Percentiles rank a stretch among this genome's conserved stretches.
phyloP scores from a whole-genome alignment of 768 basidiomycete species.

The Psilocybe sp. region DNA sequence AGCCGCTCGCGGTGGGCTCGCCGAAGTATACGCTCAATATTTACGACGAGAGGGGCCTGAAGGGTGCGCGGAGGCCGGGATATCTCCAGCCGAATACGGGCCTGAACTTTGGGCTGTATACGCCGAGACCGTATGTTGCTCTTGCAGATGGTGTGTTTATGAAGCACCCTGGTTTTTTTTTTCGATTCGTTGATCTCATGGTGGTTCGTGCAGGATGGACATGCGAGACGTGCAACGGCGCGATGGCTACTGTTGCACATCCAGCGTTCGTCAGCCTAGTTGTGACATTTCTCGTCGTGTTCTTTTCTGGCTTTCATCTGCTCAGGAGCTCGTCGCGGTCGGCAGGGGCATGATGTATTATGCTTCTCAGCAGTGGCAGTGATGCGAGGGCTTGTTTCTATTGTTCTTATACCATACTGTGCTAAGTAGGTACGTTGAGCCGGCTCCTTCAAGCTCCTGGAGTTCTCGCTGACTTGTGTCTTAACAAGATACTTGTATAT shows the following conservation, averaged over 20 bases:
- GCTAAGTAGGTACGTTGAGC: no score
- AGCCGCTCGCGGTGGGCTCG: slow-evolving; percentile 71
- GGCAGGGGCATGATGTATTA: neutral
- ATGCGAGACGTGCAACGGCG: slow-evolving; percentile 48
- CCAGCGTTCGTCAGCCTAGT: slow-evolving; percentile 55
- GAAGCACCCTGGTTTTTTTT: no score
- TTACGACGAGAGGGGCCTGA: slow-evolving; percentile 77
- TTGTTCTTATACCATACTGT: no score
- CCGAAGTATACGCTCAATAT: slow-evolving; percentile 68
- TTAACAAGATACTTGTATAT: no score
- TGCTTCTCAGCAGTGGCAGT: neutral
- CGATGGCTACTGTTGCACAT: slow-evolving; percentile 40
- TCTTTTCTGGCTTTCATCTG: slow-evolving; percentile 62
- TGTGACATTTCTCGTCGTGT: slow-evolving; percentile 58
- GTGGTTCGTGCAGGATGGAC: slow-evolving; percentile 47
- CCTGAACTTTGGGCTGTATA: slow-evolving; percentile 82
- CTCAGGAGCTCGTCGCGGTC: slow-evolving; percentile 32
- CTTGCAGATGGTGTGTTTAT: slow-evolving; percentile 33
- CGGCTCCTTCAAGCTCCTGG: no score
- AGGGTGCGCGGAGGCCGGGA: slow-evolving; percentile 56
- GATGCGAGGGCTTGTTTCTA: neutral
- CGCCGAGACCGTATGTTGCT: slow-evolving; percentile 69
- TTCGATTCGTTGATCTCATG: neutral
- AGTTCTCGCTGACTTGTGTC: no score
- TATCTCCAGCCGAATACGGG: slow-evolving; percentile 67